A percentile compares a stretch with the other conserved stretches of the same genome.
Evolutionary conservation across 441 rosid genomes (phyloP).

Genomic region (Erodium chrysanthum): DNA sequence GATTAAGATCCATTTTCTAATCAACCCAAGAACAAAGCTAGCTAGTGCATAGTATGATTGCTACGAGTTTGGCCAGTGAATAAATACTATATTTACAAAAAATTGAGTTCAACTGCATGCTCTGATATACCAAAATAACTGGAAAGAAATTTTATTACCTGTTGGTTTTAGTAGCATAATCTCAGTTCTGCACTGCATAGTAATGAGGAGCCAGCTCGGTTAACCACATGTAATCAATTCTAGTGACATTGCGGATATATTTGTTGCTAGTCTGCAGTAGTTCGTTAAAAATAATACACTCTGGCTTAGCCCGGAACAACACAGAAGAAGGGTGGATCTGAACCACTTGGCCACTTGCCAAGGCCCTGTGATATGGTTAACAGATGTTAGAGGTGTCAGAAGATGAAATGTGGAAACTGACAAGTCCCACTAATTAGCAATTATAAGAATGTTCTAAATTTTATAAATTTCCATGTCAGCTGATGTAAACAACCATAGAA

Average conservation of each 20-base stretch:
- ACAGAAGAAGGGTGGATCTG: constrained; percentile 83
- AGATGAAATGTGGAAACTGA: neutral
- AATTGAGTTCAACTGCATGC: neutral
- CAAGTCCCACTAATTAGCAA: neutral
- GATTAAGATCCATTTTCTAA: neutral
- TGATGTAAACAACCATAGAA: constrained; percentile 3
- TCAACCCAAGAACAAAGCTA: neutral
- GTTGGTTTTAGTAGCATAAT: constrained; percentile 15
- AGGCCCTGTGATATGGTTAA: constrained; percentile 50
- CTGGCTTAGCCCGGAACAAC: constrained; percentile 53
- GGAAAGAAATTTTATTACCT: constrained; percentile 12
- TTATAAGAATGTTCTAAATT: neutral
- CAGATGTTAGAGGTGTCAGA: neutral
- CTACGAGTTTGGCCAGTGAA: neutral
- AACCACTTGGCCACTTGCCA: constrained; percentile 72
- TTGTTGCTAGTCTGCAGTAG: constrained; percentile 67
- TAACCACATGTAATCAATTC: constrained; percentile 72
- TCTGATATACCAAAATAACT: neutral
- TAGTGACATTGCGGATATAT: constrained; percentile 66
- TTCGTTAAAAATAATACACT: constrained; percentile 77
- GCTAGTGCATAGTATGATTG: neutral
- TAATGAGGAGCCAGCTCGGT: constrained; percentile 82
- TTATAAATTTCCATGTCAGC: neutral
- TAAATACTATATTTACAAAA: neutral
- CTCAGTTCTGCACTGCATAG: constrained; percentile 41